phyloP scores from a whole-genome alignment of 352 stramenopile genomes.

The Globisporangium takayamanum region DNA sequence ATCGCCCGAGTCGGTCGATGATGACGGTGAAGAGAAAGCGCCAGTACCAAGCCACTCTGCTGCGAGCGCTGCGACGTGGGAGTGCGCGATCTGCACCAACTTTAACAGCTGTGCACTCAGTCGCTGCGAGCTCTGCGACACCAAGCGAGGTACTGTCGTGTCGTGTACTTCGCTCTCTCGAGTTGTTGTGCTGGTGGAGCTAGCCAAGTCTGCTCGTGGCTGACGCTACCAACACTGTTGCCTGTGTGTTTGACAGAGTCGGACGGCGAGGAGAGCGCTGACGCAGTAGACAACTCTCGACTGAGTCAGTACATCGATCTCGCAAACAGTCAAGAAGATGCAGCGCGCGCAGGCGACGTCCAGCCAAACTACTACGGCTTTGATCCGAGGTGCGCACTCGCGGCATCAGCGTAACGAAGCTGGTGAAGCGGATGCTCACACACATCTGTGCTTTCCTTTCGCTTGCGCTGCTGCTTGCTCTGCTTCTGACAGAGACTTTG shows the following conservation, averaged over 20 bases:
- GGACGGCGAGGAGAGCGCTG: constrained; percentile 1
- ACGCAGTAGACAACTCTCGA: constrained; percentile 10
- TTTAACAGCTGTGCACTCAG: constrained; percentile 28
- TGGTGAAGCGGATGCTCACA: not conserved
- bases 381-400: constrained; percentile 3
- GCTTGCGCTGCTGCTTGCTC: not conserved
- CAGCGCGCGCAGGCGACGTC: not conserved
- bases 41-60: not conserved
- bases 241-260: constrained; percentile 2
- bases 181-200: not conserved
- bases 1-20: constrained; percentile 11
- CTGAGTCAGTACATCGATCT: constrained; percentile 29
- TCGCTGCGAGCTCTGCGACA: constrained; percentile 52
- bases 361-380: constrained; percentile 13
- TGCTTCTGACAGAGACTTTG: constrained; percentile 20
- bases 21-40: constrained; percentile 14
- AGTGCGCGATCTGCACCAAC: constrained; percentile 54
- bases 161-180: not conserved
- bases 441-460: not conserved
- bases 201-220: not conserved
- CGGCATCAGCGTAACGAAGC: not conserved
- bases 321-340: constrained; percentile 21
- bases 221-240: not conserved
- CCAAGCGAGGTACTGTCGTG: constrained; percentile 12
- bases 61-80: constrained; percentile 6